Percentiles rank a stretch among this genome's conserved stretches.
Evolutionary conservation across 1,284 basidiomycete genomes (phyloP).

Genomic region (Papiliotrema nemorosa): DNA sequence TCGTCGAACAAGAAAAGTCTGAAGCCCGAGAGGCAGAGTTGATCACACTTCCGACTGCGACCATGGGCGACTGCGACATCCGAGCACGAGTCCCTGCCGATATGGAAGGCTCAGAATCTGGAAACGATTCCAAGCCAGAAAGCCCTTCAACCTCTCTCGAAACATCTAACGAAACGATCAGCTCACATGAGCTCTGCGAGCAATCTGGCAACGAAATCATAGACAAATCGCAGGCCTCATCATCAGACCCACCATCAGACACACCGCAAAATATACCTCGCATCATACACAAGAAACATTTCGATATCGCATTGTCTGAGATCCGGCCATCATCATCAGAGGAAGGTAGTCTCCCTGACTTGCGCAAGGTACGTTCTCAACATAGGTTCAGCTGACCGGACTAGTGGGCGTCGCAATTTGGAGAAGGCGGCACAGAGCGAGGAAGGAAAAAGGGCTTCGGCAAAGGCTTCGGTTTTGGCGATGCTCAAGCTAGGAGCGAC

Average conservation of each 20-base stretch:
- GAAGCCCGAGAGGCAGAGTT: neutral
- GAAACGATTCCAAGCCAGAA: too few relatives aligned
- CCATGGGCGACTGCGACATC: neutral
- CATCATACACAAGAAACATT: slow-evolving; percentile 56
- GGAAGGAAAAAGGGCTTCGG: slow-evolving; percentile 50
- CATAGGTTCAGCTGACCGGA: neutral
- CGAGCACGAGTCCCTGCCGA: neutral
- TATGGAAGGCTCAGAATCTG: too few relatives aligned
- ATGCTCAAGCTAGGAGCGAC: neutral
- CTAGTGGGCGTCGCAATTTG: slow-evolving; percentile 86
- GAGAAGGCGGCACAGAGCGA: slow-evolving; percentile 55
- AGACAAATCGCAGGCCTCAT: too few relatives aligned
- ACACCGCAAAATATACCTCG: slow-evolving; percentile 6
- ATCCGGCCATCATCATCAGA: slow-evolving; percentile 83
- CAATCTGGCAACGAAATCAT: too few relatives aligned
- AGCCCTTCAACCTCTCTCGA: too few relatives aligned
- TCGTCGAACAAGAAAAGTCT: neutral
- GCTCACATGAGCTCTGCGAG: too few relatives aligned
- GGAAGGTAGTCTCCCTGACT: slow-evolving; percentile 69
- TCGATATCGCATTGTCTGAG: slow-evolving; percentile 74
- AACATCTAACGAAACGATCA: too few relatives aligned
- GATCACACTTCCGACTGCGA: neutral
- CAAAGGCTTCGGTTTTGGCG: slow-evolving; percentile 50
- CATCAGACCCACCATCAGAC: too few relatives aligned
- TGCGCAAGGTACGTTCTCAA: slow-evolving; percentile 57